These are phyloP conservation scores for Nidularia pulvinata DNA, from an alignment of 768 basidiomycete species.

Conservation along the genomic window DNA sequence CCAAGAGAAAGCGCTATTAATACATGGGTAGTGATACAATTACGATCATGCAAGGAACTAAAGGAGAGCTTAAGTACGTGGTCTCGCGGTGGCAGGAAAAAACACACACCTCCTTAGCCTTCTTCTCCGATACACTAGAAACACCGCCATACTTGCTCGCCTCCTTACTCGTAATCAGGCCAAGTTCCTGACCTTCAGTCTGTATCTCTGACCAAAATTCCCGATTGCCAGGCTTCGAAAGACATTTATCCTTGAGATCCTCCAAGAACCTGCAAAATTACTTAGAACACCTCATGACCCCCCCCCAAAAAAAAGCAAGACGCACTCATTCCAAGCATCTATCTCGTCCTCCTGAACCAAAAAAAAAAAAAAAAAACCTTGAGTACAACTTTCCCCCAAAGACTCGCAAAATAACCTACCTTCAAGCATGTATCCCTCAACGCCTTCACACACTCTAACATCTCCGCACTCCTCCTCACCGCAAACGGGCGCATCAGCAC, in stretches of 20 bases:
- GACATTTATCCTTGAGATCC: slow-evolving; percentile 57
- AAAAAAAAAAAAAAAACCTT: neutral
- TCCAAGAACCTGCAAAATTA: slow-evolving; percentile 53
- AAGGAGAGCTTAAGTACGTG: neutral
- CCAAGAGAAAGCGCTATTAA: neutral
- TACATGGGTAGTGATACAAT: neutral
- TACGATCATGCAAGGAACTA: neutral
- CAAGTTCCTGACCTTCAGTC: slow-evolving; percentile 47
- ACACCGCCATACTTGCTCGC: slow-evolving; percentile 57
- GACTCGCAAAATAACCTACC: slow-evolving; percentile 31
- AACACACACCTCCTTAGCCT: slow-evolving; percentile 50
- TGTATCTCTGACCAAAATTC: slow-evolving; percentile 68
- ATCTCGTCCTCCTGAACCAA: slow-evolving; percentile 75
- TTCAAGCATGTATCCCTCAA: slow-evolving; percentile 68
- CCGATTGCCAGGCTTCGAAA: slow-evolving; percentile 53
- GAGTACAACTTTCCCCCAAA: neutral
- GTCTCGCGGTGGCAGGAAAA: too few species aligned
- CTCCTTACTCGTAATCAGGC: slow-evolving; percentile 65
- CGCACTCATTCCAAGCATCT: slow-evolving; percentile 78
- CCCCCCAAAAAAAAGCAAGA: slow-evolving; percentile 6
- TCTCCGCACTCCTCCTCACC: slow-evolving; percentile 59
- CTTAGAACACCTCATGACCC: neutral
- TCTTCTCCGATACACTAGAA: slow-evolving; percentile 54
- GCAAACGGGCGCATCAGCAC: slow-evolving; percentile 75
- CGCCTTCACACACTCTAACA: slow-evolving; percentile 70